phyloP scores from a whole-genome alignment of 805 yeast genomes.

The Brettanomyces bruxellensis region DNA sequence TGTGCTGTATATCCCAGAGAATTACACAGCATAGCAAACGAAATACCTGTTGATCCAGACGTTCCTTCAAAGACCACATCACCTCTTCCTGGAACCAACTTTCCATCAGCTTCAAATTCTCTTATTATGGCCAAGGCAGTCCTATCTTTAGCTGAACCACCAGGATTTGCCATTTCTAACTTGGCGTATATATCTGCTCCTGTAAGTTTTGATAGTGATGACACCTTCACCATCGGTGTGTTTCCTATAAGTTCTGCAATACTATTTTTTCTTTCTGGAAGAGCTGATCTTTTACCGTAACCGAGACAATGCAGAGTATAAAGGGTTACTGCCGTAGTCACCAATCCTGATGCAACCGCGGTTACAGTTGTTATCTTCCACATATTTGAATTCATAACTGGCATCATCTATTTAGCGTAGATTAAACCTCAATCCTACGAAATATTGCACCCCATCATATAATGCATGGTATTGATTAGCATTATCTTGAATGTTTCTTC shows the following conservation, averaged over 20 bases:
- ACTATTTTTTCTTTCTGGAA: conserved; percentile 11
- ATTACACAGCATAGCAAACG: conserved; percentile 83
- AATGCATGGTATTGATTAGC: no score
- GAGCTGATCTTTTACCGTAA: background rate
- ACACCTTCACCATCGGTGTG: conserved; percentile 73
- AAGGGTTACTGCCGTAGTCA: background rate
- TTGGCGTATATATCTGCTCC: conserved; percentile 85
- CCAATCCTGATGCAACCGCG: conserved; percentile 1
- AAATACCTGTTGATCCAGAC: conserved; percentile 93
- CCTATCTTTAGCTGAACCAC: conserved; percentile 92
- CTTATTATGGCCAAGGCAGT: conserved; percentile 81
- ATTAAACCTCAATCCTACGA: no score
- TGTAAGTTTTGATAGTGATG: conserved; percentile 60
- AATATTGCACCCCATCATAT: no score
- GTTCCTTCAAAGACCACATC: conserved; percentile 91
- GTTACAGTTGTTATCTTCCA: no score
- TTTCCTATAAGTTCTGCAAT: conserved; percentile 68
- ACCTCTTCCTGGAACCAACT: conserved; percentile 48
- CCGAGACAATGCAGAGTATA: background rate
- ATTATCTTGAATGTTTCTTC: no score
- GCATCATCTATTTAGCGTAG: no score
- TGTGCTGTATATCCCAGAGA: conserved; percentile 85
- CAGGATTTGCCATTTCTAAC: conserved; percentile 80
- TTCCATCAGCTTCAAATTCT: conserved; percentile 54
- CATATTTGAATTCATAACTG: no score